These are phyloP conservation scores for Dendrocalamus sinicus DNA, from an alignment of 176 grass and related monocot species.

Conservation along the genomic window DNA sequence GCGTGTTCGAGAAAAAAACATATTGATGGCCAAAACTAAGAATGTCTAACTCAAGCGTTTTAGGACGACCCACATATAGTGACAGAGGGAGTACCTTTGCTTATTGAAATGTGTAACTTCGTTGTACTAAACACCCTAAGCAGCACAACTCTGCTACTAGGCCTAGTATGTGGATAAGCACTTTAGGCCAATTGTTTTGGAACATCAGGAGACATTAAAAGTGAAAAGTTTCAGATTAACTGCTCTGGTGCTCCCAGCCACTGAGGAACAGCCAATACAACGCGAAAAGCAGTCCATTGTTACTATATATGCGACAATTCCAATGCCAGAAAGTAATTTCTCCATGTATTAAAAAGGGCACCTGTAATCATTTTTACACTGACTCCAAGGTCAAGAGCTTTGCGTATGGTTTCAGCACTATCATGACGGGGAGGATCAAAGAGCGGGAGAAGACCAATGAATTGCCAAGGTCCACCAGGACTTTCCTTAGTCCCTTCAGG, in stretches of 20 bases:
- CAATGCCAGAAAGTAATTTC: slow-evolving; percentile 9
- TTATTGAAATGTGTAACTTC: neutral
- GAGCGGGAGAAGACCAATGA: slow-evolving; percentile 68
- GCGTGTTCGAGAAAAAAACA: no score
- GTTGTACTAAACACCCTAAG: neutral
- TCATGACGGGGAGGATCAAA: slow-evolving; percentile 76
- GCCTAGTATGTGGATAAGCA: neutral
- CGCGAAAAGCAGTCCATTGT: slow-evolving; percentile 5
- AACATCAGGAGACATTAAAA: slow-evolving; percentile 21
- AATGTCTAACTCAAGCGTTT: neutral
- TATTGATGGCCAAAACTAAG: neutral
- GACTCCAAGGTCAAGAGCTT: slow-evolving; percentile 69
- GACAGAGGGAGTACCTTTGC: neutral
- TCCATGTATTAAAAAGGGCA: slow-evolving; percentile 33
- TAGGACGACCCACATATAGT: neutral
- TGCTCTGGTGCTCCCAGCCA: neutral
- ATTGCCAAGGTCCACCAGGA: slow-evolving; percentile 62
- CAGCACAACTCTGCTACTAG: neutral
- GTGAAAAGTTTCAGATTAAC: slow-evolving; percentile 30
- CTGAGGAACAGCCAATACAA: neutral
- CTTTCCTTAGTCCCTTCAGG: slow-evolving; percentile 69
- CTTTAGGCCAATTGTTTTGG: neutral
- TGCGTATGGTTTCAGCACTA: slow-evolving; percentile 68
- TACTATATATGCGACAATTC: neutral
- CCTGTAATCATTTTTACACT: slow-evolving; percentile 83